phyloP scores from a whole-genome alignment of 1,139 yeast species.

The Candida anutae region DNA sequence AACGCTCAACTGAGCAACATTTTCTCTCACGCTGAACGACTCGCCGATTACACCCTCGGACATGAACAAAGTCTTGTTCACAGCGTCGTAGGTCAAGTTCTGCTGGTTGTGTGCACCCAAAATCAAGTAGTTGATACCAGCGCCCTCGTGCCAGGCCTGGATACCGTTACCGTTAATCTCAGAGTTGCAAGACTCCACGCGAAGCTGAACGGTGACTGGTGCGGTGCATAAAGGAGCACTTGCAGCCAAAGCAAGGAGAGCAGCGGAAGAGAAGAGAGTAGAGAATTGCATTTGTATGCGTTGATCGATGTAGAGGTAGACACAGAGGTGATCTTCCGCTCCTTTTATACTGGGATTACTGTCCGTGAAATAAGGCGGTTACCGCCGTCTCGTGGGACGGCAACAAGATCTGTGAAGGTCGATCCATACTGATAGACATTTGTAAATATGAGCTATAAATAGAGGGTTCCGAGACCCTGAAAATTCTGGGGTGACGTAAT shows the following conservation, averaged over 20 bases:
- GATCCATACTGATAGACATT: too few species aligned
- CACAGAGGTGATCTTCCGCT: too few species aligned
- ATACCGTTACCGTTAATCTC: neutral
- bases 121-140: slow-evolving; percentile 43
- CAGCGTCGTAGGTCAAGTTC: slow-evolving; percentile 4
- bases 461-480: too few species aligned
- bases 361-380: too few species aligned
- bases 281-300: neutral
- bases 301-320: too few species aligned
- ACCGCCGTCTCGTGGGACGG: too few species aligned
- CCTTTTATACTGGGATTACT: too few species aligned
- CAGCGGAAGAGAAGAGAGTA: neutral
- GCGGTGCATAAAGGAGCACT: too few species aligned
- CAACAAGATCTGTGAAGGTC: too few species aligned
- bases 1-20: slow-evolving; percentile 11
- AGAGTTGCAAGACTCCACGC: neutral
- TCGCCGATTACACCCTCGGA: slow-evolving; percentile 3
- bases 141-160: slow-evolving; percentile 39
- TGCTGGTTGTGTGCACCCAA: slow-evolving; percentile 15
- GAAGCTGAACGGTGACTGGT: neutral
- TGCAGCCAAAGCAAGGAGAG: neutral
- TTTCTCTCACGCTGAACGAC: slow-evolving; percentile 1
- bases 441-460: too few species aligned
- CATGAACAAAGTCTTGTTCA: too few species aligned
- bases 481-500: too few species aligned